Percentiles rank a stretch among this genome's conserved stretches.
Evolutionary conservation across 345 rosid species (phyloP).

Genomic region (Noccaea caerulescens): DNA sequence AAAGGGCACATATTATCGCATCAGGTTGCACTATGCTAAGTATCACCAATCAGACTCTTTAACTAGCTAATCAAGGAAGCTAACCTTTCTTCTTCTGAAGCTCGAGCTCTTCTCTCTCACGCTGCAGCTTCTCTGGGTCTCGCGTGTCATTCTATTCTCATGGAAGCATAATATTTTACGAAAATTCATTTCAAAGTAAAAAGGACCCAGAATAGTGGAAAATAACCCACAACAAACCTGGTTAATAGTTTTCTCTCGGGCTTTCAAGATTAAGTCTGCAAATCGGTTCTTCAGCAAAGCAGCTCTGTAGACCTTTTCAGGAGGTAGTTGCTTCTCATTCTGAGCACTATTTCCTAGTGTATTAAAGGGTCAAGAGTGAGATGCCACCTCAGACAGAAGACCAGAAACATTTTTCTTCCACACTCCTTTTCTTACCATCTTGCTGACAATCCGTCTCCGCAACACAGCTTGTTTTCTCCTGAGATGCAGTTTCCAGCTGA

Average conservation of each 20-base stretch:
- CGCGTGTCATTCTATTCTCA: slow-evolving; percentile 59
- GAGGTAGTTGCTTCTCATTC: slow-evolving; percentile 86
- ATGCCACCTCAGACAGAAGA: slow-evolving; percentile 57
- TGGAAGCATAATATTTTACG: not conserved
- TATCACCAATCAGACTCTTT: not conserved
- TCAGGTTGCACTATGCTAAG: not conserved
- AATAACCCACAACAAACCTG: slow-evolving; percentile 54
- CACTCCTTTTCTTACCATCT: slow-evolving; percentile 74
- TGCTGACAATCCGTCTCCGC: slow-evolving; percentile 52
- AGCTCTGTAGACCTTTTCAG: slow-evolving; percentile 85
- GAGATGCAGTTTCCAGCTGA: slow-evolving; percentile 49
- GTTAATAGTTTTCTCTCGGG: slow-evolving; percentile 75
- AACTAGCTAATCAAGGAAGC: slow-evolving; percentile 15
- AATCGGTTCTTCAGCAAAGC: slow-evolving; percentile 77
- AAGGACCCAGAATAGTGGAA: not conserved
- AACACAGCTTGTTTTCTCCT: slow-evolving; percentile 45
- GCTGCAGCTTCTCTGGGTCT: slow-evolving; percentile 76
- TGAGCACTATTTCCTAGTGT: slow-evolving; percentile 81
- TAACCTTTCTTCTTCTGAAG: slow-evolving; percentile 77
- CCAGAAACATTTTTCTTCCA: slow-evolving; percentile 48
- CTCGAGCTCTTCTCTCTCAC: slow-evolving; percentile 80
- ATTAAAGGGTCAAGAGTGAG: slow-evolving; percentile 61
- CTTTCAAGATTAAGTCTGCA: slow-evolving; percentile 86
- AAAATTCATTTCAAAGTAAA: not conserved
- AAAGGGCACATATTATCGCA: not conserved